Evolutionary conservation across 2,329 filamentous ascomycete species (phyloP), one percentile per base, ranked within the genome.

Genomic region (Dendrostoma leiphaemia): DNA sequence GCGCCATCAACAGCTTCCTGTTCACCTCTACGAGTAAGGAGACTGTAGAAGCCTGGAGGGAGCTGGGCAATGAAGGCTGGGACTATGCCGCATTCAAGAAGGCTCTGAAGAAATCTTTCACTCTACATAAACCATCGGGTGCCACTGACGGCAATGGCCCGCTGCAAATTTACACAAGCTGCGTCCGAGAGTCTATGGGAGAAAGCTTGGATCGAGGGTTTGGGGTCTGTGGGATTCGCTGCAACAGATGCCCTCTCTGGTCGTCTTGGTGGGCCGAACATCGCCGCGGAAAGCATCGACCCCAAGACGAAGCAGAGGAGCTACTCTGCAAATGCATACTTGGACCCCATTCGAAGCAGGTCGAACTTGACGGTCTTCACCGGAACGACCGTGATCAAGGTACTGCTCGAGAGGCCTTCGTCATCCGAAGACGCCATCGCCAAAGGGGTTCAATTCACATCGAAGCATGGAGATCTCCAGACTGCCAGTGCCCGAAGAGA

Each of bases 1-100:
- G 59, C 26, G 58, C 59, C 3, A 52, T 63, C 31, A 62, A 63
- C 45, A 51, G 53, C 26, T 56, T 55, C 13, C 32, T 54, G 43
- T 62, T 61, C 26, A 35, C 49, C 12, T 17, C 54, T 0, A 54
- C 51, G 6, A 56, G 56, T 9, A 59, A 51, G 17, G 26, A 29
- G 1, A 50, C 19, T n/a, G 28, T 63, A 5, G 59, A 61, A 15
- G 55, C 46, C 3, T 62, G 59, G 59, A 45, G 31, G 12, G 37
- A 53, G 1, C 48, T 62, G 6, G 59, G 61, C 8, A 62, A 63
- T 24, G 32, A 48, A 3, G 61, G 61, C 6, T 63, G 60, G 60
- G 26, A 48, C 21, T 63, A 51, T 35, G 21, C 35, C 3, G 31
- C 51, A 17, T 23, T 40, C 56, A 15, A 45, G 6, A n/a, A 45